These are phyloP conservation scores for Phialocephala subalpina DNA, from an alignment of 2,329 filamentous ascomycete genomes.

Conservation along the genomic window DNA sequence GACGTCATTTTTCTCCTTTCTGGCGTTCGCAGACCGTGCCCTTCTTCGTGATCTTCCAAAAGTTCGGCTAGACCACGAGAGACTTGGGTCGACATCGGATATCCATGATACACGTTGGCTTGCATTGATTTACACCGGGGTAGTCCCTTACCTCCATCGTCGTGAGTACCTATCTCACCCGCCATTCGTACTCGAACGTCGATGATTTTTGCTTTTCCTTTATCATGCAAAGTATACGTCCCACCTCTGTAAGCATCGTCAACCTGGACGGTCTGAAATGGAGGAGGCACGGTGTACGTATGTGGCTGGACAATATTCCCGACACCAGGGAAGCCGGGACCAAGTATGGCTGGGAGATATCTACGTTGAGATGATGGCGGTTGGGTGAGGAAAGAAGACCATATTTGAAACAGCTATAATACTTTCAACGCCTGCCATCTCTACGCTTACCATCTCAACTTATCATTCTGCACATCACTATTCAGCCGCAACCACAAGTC, in stretches of 20 bases:
- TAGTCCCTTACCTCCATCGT: constrained; percentile 20
- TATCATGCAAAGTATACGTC: constrained; percentile 16
- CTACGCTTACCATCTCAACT: constrained; percentile 11
- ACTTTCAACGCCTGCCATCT: constrained; percentile 24
- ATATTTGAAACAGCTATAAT: constrained; percentile 31
- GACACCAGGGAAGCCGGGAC: constrained; percentile 17
- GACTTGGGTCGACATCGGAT: too few species aligned
- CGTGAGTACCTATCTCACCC: constrained; percentile 11
- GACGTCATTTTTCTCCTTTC: constrained; percentile 23
- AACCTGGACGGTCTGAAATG: constrained; percentile 21
- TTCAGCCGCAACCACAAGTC: constrained; percentile 9
- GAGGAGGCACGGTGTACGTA: constrained; percentile 25
- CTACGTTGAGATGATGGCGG: constrained; percentile 27
- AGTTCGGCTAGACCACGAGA: constrained; percentile 17
- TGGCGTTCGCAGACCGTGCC: constrained; percentile 19
- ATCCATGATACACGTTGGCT: constrained; percentile 26
- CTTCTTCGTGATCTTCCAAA: constrained; percentile 13
- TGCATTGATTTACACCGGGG: constrained; percentile 36
- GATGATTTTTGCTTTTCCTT: constrained; percentile 16
- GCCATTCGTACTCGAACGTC: constrained; percentile 21
- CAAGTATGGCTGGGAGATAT: constrained; percentile 20
- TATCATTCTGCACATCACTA: constrained; percentile 5
- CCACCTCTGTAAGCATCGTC: constrained; percentile 16
- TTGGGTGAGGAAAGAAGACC: constrained; percentile 19
- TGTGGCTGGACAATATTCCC: constrained; percentile 26